A percentile compares a stretch with the other conserved stretches of the same genome.
Conservation (phyloP, 352 stramenopile species). For the Labyrinthula sp. region DNA sequence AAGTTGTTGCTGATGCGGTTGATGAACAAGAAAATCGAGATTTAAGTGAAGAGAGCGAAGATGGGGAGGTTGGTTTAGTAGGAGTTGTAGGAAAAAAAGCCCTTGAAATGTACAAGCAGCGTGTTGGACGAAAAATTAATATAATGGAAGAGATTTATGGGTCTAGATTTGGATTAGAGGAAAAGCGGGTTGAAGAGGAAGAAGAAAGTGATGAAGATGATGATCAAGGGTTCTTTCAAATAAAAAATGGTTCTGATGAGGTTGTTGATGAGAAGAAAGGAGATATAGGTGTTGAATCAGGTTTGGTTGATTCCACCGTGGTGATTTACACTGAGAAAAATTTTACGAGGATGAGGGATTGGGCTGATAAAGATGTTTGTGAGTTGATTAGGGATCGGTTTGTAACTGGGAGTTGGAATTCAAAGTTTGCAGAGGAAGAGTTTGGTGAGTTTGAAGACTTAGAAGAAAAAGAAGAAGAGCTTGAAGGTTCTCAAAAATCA, state of each 20-base stretch:
- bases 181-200: slow-evolving; percentile 43
- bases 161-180: slow-evolving; percentile 43
- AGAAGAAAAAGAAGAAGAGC: slow-evolving; percentile 43
- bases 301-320: too few relatives aligned
- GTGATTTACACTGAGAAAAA: too few relatives aligned
- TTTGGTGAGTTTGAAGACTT: slow-evolving; percentile 92
- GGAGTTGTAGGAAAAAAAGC: not conserved
- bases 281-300: too few relatives aligned
- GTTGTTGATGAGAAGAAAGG: too few relatives aligned
- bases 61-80: too few relatives aligned
- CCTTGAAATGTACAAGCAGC: not conserved
- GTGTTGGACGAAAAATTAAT: slow-evolving; percentile 1
- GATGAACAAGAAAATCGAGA: slow-evolving; percentile 20
- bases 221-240: slow-evolving; percentile 52
- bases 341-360: too few relatives aligned
- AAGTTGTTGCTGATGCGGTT: slow-evolving; percentile 34
- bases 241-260: slow-evolving; percentile 38
- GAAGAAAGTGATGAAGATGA: slow-evolving; percentile 32
- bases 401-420: slow-evolving; percentile 33
- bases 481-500: slow-evolving; percentile 29
- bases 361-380: slow-evolving; percentile 4
- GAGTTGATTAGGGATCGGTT: slow-evolving; percentile 29
- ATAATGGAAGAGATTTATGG: slow-evolving; percentile 20
- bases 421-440: slow-evolving; percentile 60
- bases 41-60: slow-evolving; percentile 24